These are phyloP conservation scores for Plantago major DNA, from an alignment of 257 asterid species.

Conservation along the genomic window DNA sequence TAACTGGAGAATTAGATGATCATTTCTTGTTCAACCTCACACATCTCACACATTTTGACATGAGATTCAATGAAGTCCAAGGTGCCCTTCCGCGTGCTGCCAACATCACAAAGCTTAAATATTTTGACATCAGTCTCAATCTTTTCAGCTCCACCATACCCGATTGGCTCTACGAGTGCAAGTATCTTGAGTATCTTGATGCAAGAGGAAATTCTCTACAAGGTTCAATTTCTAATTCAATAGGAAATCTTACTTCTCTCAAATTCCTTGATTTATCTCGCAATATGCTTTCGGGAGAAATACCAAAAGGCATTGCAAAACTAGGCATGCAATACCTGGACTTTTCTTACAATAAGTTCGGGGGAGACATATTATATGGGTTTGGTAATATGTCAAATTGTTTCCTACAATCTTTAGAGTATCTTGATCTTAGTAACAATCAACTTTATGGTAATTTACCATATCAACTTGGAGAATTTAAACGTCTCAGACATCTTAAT, in stretches of 20 bases:
- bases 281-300: slow-evolving; percentile 10
- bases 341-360: slow-evolving; percentile 2
- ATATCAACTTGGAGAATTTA: neutral
- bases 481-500: neutral
- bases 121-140: too few relatives aligned
- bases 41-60: neutral
- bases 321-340: neutral
- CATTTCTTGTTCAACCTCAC: too few relatives aligned
- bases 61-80: slow-evolving; percentile 1
- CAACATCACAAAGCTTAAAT: too few relatives aligned
- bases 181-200: too few relatives aligned
- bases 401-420: neutral
- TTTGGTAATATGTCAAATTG: neutral
- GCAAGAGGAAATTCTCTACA: too few relatives aligned
- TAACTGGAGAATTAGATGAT: too few relatives aligned
- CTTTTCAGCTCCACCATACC: too few relatives aligned
- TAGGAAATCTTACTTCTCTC: slow-evolving; percentile 14
- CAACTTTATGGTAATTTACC: neutral
- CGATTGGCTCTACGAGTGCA: too few relatives aligned
- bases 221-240: too few relatives aligned
- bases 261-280: neutral
- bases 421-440: neutral
- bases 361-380: neutral
- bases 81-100: too few relatives aligned
- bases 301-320: slow-evolving; percentile 1